Evolutionary conservation across 805 yeast genomes (phyloP).

Genomic region (Isabelozyma heimii): DNA sequence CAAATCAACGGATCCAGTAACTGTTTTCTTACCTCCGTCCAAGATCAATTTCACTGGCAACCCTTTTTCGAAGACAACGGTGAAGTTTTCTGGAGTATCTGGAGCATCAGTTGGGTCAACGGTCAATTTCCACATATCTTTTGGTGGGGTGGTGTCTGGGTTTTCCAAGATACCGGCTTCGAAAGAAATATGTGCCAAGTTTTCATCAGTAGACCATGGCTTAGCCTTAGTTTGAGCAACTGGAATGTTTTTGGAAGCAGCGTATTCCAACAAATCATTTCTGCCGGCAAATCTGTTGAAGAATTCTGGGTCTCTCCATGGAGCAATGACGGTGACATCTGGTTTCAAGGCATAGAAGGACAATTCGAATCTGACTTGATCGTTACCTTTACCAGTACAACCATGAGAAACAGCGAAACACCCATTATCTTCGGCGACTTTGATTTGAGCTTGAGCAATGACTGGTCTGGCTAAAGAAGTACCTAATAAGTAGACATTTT

Average conservation of each 20-base stretch:
- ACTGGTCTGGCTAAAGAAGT: constrained; percentile 99
- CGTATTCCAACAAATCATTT: constrained; percentile 91
- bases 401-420: constrained; percentile 99
- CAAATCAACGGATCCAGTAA: constrained; percentile 87
- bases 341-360: constrained; percentile 98
- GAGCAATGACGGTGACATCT: constrained; percentile 94
- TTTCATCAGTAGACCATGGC: constrained; percentile 99
- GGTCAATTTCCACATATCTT: constrained; percentile 99
- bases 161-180: constrained; percentile 99
- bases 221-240: constrained; percentile 97
- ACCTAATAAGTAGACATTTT: constrained; percentile 94
- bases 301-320: constrained; percentile 98
- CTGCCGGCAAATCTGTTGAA: constrained; percentile 97
- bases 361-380: constrained; percentile 97
- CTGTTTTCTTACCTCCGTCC: constrained; percentile 55
- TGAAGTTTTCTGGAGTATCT: constrained; percentile 83
- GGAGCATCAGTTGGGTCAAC: constrained; percentile 97
- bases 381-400: constrained; percentile 99
- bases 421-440: constrained; percentile 95
- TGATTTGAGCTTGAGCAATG: constrained; percentile 96
- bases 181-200: constrained; percentile 97
- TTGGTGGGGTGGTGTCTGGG: constrained; percentile 98
- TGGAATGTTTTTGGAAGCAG: constrained; percentile 87
- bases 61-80: constrained; percentile 81
- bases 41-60: constrained; percentile 78